Conservation (phyloP, 208 protist genomes). For the Zelonia costaricensis region DNA sequence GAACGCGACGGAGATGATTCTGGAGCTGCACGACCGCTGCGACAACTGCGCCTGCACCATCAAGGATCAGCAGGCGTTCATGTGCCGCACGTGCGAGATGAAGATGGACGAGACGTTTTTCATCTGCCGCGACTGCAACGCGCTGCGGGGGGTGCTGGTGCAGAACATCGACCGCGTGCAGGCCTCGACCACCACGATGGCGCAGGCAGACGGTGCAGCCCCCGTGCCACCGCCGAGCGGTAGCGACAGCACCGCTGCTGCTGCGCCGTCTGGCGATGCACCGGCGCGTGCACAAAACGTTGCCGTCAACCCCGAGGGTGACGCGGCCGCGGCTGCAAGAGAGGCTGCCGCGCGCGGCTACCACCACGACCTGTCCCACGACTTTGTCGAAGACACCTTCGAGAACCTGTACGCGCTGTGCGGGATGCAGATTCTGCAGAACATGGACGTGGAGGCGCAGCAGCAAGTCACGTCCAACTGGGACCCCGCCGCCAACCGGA, state of each 20-base stretch:
- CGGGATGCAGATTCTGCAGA: slow-evolving; percentile 69
- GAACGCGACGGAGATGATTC: slow-evolving; percentile 68
- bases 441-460: slow-evolving; percentile 36
- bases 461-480: slow-evolving; percentile 36
- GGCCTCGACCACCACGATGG: background rate
- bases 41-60: slow-evolving; percentile 62
- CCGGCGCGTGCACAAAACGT: background rate
- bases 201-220: background rate
- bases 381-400: slow-evolving; percentile 81
- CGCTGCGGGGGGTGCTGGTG: slow-evolving; percentile 36
- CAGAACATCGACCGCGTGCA: slow-evolving; percentile 4
- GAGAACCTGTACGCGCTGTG: slow-evolving; percentile 74
- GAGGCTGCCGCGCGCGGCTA: slow-evolving; percentile 17
- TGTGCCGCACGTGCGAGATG: slow-evolving; percentile 85
- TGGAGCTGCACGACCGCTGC: slow-evolving; percentile 72
- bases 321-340: background rate
- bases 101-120: slow-evolving; percentile 56
- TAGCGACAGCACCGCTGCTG: background rate
- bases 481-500: slow-evolving; percentile 23
- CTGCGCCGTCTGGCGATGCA: background rate
- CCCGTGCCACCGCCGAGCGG: background rate
- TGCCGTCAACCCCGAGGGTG: too few species aligned
- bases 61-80: slow-evolving; percentile 57
- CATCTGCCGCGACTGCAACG: slow-evolving; percentile 73
- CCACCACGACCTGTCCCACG: slow-evolving; percentile 68